Conservation (phyloP, 1,284 basidiomycete genomes). For the Ganoderma meredithae region DNA sequence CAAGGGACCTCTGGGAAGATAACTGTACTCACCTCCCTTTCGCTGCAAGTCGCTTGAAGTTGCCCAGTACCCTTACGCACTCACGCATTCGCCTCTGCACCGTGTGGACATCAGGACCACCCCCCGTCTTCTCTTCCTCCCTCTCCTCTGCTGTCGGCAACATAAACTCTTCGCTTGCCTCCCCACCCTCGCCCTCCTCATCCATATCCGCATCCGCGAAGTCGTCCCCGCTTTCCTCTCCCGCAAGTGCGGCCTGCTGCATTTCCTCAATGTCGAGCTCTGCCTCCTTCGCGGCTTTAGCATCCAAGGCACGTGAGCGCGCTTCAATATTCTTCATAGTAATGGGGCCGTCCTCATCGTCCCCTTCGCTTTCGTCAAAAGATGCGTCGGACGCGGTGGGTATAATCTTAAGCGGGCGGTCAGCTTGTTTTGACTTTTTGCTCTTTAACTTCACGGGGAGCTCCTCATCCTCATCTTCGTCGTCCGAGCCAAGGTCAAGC, state of each 20-base stretch:
- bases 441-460: slow-evolving; percentile 45
- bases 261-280: slow-evolving; percentile 73
- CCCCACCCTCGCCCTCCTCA: slow-evolving; percentile 65
- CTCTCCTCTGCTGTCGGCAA: slow-evolving; percentile 86
- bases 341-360: slow-evolving; percentile 65
- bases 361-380: slow-evolving; percentile 47
- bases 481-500: slow-evolving; percentile 75
- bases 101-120: slow-evolving; percentile 81
- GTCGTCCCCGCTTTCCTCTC: slow-evolving; percentile 53
- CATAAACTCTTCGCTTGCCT: slow-evolving; percentile 66
- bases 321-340: slow-evolving; percentile 83
- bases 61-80: slow-evolving; percentile 82
- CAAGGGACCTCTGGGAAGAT: neutral
- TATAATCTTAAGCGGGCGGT: slow-evolving; percentile 57
- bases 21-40: slow-evolving; percentile 68
- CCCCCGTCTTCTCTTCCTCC: slow-evolving; percentile 78
- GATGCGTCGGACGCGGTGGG: slow-evolving; percentile 56
- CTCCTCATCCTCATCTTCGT: slow-evolving; percentile 48
- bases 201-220: slow-evolving; percentile 62
- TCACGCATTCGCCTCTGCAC: slow-evolving; percentile 92
- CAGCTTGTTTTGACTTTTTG: slow-evolving; percentile 61
- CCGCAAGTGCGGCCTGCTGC: slow-evolving; percentile 59
- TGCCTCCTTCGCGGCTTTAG: slow-evolving; percentile 68
- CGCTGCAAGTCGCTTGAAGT: slow-evolving; percentile 75
- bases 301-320: slow-evolving; percentile 76